Percentiles rank a stretch among this genome's conserved stretches.
Evolutionary conservation across 2,329 filamentous ascomycete species (phyloP).

Genomic region (Fusarium stilboides): DNA sequence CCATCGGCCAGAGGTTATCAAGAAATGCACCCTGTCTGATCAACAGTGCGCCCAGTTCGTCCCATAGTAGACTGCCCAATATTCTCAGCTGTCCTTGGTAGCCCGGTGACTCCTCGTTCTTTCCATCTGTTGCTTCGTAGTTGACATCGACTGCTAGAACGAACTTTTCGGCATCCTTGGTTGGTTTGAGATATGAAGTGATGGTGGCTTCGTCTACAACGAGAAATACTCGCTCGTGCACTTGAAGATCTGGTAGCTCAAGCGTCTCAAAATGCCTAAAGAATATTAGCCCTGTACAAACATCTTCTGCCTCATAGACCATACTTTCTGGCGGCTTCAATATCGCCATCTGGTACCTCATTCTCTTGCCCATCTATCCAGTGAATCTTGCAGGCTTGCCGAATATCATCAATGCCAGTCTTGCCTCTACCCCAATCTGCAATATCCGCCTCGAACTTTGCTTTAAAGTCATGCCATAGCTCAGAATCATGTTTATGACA

Average conservation of each 20-base stretch:
- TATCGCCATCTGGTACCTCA: conserved; percentile 32
- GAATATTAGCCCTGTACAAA: neutral
- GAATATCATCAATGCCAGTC: conserved; percentile 16
- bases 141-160: conserved; percentile 38
- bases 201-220: conserved; percentile 46
- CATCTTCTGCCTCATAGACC: neutral
- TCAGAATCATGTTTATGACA: conserved; percentile 39
- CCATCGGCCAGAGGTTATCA: conserved; percentile 44
- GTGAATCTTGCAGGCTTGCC: conserved; percentile 35
- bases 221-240: conserved; percentile 28
- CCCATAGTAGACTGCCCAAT: conserved; percentile 47
- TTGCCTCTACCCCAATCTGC: conserved; percentile 47
- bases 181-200: conserved; percentile 45
- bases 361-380: conserved; percentile 46
- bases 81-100: conserved; percentile 44
- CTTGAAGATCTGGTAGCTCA: neutral
- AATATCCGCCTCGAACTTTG: conserved; percentile 47
- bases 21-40: conserved; percentile 45
- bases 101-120: conserved; percentile 25
- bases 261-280: conserved; percentile 23
- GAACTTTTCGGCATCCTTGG: conserved; percentile 17
- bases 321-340: conserved; percentile 45
- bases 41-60: conserved; percentile 51
- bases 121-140: neutral
- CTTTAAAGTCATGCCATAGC: conserved; percentile 47